Evolutionary conservation across 306 rosid genomes (phyloP).

Genomic region (Begonia masoniana): DNA sequence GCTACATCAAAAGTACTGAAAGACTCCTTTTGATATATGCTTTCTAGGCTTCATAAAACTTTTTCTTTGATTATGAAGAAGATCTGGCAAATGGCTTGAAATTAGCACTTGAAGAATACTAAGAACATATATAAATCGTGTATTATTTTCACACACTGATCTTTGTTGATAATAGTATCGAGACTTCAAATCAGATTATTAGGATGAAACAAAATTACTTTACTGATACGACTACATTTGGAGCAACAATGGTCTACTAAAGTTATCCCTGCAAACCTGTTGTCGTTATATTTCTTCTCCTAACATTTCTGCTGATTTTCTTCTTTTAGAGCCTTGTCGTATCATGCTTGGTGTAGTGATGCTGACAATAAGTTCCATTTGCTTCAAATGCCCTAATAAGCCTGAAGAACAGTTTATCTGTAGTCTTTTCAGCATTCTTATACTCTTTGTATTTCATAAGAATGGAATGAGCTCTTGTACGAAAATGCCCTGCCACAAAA

Average conservation of each 20-base stretch:
- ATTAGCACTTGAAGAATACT: too few species aligned
- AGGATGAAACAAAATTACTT: neutral
- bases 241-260: too few species aligned
- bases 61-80: too few species aligned
- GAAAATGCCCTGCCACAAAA: slow-evolving; percentile 18
- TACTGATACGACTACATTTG: too few species aligned
- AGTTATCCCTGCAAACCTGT: too few species aligned
- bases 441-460: slow-evolving; percentile 15
- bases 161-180: too few species aligned
- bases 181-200: neutral
- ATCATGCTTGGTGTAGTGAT: slow-evolving; percentile 13
- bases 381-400: slow-evolving; percentile 22
- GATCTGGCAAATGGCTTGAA: too few species aligned
- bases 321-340: neutral
- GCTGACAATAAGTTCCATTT: slow-evolving; percentile 20
- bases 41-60: too few species aligned
- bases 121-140: too few species aligned
- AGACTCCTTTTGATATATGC: too few species aligned
- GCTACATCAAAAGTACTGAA: too few species aligned
- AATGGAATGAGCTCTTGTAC: slow-evolving; percentile 15
- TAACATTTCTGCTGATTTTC: neutral
- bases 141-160: too few species aligned
- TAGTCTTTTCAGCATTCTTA: neutral
- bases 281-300: neutral
- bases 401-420: slow-evolving; percentile 6